phyloP scores from a whole-genome alignment of 2,329 filamentous ascomycete species.

The Diaporthe longicolla region DNA sequence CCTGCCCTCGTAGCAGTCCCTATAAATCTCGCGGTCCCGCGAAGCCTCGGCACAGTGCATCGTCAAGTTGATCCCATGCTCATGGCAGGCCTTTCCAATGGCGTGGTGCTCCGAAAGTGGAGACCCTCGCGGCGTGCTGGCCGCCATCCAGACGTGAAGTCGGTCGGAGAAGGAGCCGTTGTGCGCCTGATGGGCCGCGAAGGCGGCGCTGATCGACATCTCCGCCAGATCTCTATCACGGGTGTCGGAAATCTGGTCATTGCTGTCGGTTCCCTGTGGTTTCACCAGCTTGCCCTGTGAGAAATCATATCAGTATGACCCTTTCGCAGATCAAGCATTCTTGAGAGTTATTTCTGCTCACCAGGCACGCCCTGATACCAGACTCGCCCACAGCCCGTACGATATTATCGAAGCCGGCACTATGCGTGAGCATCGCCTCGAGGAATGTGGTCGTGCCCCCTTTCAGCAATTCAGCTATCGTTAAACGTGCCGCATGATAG shows the following conservation, averaged over 20 bases:
- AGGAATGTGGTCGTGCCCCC: constrained; percentile 66
- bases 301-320: not conserved
- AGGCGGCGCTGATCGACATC: constrained; percentile 53
- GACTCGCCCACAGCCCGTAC: constrained; percentile 44
- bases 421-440: constrained; percentile 62
- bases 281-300: constrained; percentile 54
- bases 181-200: constrained; percentile 49
- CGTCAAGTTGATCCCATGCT: constrained; percentile 59
- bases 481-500: constrained; percentile 62
- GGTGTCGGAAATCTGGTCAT: constrained; percentile 52
- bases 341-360: constrained; percentile 20
- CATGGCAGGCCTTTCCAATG: constrained; percentile 56
- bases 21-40: constrained; percentile 55
- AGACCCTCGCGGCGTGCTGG: constrained; percentile 61
- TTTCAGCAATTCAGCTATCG: constrained; percentile 65
- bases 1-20: constrained; percentile 53
- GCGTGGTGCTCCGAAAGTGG: constrained; percentile 54
- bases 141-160: constrained; percentile 63
- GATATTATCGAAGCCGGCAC: constrained; percentile 47
- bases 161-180: constrained; percentile 53
- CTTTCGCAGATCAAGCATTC: not conserved
- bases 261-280: constrained; percentile 51
- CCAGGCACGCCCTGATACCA: constrained; percentile 46
- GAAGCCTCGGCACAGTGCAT: constrained; percentile 63
- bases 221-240: constrained; percentile 53